phyloP scores from a whole-genome alignment of 441 rosid species.

The Daphne laureola region DNA sequence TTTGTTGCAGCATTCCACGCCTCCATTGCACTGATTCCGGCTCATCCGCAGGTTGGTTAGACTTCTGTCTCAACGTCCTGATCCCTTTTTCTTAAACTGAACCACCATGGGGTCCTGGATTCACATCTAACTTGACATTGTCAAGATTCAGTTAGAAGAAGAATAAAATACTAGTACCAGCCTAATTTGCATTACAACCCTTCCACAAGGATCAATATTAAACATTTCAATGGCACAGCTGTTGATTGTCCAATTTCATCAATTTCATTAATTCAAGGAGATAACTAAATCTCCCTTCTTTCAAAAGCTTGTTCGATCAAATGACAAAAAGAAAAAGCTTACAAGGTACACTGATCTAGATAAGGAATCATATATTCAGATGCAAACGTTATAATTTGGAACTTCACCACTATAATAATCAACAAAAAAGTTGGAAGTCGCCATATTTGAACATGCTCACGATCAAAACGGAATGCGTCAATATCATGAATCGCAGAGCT shows the following conservation, averaged over 20 bases:
- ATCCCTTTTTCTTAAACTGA: slow-evolving; percentile 6
- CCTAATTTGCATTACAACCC: too few species aligned
- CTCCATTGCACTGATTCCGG: slow-evolving; percentile 34
- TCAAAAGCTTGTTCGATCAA: too few species aligned
- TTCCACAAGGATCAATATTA: background rate
- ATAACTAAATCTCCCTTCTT: too few species aligned
- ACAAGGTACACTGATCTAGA: background rate
- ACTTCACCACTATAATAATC: background rate
- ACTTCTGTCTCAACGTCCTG: background rate
- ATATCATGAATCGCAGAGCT: slow-evolving; percentile 1
- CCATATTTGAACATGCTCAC: background rate
- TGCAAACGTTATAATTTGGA: background rate
- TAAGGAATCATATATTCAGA: background rate
- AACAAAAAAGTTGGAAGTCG: background rate
- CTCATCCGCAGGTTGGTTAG: slow-evolving; percentile 4
- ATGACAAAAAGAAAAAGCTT: too few species aligned
- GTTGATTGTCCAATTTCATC: background rate
- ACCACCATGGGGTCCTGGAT: slow-evolving; percentile 21
- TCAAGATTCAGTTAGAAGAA: slow-evolving; percentile 9
- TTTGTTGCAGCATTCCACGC: slow-evolving; percentile 36
- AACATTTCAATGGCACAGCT: background rate
- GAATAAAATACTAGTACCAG: background rate
- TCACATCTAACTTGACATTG: slow-evolving; percentile 30
- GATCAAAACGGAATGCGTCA: slow-evolving; percentile 2
- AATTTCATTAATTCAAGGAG: background rate